Base-by-base conservation (phyloP, 192 early-diverging fungal species). In the Backusella tarrabulga region DNA sequence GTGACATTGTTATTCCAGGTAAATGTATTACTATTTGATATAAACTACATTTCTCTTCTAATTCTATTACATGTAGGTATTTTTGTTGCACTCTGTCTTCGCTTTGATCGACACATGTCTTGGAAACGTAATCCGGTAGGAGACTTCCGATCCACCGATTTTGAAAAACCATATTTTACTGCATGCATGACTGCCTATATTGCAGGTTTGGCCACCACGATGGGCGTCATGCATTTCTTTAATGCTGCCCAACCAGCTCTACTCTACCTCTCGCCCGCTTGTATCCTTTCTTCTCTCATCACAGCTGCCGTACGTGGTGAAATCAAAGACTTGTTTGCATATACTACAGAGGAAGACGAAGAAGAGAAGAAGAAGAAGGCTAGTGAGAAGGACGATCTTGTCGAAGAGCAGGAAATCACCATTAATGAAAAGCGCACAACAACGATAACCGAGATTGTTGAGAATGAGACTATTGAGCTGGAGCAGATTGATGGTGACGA, bases 1-100 rank as follows among this genome's bases (percentile, higher is more conserved):
- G 97, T 66, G 97, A 99, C 69, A 99, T 99, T 80, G 96, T 97
- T 3, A 93, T 99, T 52, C 97, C 97, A 6, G 97, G 96, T 92
- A 83, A 32, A 40, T 40, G 38, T 40, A 38, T 40, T 40, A 40
- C 8, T 11, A 40, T 40, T 40, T 9, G 8, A 12, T 32, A 32
- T 32, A 32, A 32, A 32, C 32, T 32, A 32, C 2, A 32, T 32
- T 2, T 32, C 2, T 32, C 32, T 32, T 32, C 32, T 32, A 32
- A 32, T 32, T 32, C 32, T 32, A 32, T 32, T 32, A 32, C 32
- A 12, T 83, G 1, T 34, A 92, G 91, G 93, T 77, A 93, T 98
- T 72, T 98, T 95, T 82, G 91, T 99, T 3, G 95, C 96, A 2
- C 86, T 99, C 23, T 96, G 95, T 76, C 80, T 97, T 76, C 87